Percentiles rank a stretch among this genome's conserved stretches.
These are phyloP conservation scores for Leptodermis oblonga DNA, from an alignment of 257 asterid genomes.

Conservation along the genomic window DNA sequence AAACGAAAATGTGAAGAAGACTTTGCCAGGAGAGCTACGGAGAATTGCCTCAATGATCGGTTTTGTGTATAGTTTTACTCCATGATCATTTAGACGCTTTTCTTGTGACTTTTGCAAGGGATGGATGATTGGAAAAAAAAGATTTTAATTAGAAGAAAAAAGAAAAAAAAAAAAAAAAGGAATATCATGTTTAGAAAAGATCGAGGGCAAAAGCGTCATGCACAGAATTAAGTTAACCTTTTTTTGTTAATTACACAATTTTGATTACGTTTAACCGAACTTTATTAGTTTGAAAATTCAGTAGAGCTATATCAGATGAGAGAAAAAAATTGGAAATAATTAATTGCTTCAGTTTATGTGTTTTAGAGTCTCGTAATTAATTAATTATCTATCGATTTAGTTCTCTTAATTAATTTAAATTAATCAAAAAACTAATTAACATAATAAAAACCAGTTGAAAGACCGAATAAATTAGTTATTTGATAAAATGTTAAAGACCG, in stretches of 20 bases:
- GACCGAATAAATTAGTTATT: too few species aligned
- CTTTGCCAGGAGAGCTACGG: neutral
- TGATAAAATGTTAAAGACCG: too few species aligned
- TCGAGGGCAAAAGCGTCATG: neutral
- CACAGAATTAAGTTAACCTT: too few species aligned
- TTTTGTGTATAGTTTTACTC: slow-evolving; percentile 6
- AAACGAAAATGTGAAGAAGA: neutral
- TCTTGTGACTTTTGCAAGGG: neutral
- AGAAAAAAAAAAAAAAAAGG: neutral
- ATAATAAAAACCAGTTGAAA: neutral
- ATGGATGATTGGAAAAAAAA: neutral
- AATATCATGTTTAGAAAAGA: neutral
- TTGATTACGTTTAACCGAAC: neutral
- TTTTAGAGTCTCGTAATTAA: neutral
- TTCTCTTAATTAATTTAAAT: too few species aligned
- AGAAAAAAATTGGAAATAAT: neutral
- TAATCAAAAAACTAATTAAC: neutral
- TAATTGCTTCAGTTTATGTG: neutral
- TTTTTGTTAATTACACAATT: slow-evolving; percentile 1
- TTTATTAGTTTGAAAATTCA: too few species aligned
- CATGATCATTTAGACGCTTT: neutral
- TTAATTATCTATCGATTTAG: neutral
- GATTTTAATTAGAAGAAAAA: neutral
- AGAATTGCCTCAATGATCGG: slow-evolving; percentile 11
- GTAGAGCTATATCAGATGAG: slow-evolving; percentile 8